Evolutionary conservation across 1,139 yeast genomes (phyloP).

Genomic region (Saccharomyces hybrid): DNA sequence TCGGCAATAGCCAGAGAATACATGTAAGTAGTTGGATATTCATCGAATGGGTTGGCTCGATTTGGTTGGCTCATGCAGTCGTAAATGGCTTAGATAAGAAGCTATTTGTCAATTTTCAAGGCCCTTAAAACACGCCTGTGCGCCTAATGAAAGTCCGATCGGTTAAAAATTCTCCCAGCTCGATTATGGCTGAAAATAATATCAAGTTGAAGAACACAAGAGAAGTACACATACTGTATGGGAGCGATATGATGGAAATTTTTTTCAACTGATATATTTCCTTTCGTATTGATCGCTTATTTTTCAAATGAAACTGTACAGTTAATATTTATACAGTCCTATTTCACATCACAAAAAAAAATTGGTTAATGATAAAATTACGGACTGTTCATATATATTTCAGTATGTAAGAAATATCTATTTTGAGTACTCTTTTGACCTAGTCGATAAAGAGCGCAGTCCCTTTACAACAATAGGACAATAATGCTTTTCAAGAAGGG

Average conservation of each 20-base stretch:
- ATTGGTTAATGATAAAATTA: background rate
- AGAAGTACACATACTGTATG: background rate
- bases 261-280: background rate
- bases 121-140: background rate
- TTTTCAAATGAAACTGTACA: background rate
- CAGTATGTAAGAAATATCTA: conserved; percentile 3
- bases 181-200: background rate
- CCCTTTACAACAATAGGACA: conserved; percentile 66
- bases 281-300: background rate
- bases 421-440: conserved; percentile 29
- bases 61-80: background rate
- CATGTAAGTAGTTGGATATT: background rate
- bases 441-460: conserved; percentile 37
- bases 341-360: background rate
- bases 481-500: conserved; percentile 70
- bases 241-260: background rate
- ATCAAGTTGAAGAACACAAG: background rate
- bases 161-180: background rate
- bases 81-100: background rate
- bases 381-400: background rate
- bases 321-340: background rate
- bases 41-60: background rate
- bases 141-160: background rate
- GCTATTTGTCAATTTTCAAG: background rate
- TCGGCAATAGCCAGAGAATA: background rate